These are phyloP conservation scores for Sequoia sempervirens DNA, from an alignment of 75 land plant species.

Conservation along the genomic window DNA sequence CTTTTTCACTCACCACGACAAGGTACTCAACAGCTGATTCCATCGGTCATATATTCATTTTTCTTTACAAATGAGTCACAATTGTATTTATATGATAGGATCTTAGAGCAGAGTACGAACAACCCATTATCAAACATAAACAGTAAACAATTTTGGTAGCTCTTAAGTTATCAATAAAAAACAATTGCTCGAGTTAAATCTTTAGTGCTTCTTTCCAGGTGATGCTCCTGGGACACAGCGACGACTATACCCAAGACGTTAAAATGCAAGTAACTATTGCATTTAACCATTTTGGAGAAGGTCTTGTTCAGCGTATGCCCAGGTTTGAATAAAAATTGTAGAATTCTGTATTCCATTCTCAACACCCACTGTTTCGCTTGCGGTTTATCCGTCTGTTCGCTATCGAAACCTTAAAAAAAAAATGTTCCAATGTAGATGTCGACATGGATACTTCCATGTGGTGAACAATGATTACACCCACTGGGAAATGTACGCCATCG, in stretches of 20 bases:
- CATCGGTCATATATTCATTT: not conserved
- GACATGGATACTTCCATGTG: slow-evolving; percentile 86
- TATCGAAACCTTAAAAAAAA: not conserved
- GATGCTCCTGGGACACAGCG: slow-evolving; percentile 64
- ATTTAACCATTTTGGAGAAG: slow-evolving; percentile 71
- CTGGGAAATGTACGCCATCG: slow-evolving; percentile 98
- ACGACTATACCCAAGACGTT: slow-evolving; percentile 45
- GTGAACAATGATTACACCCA: slow-evolving; percentile 88
- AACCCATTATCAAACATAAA: not conserved
- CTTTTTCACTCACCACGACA: slow-evolving; percentile 83
- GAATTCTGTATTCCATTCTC: too few species aligned
- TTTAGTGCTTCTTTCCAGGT: slow-evolving; percentile 30
- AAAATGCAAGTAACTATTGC: slow-evolving; percentile 80
- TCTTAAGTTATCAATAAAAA: not conserved
- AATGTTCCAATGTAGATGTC: slow-evolving; percentile 43
- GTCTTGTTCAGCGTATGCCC: slow-evolving; percentile 80
- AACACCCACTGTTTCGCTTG: not conserved
- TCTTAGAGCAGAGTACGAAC: too few species aligned
- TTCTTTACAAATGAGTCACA: not conserved
- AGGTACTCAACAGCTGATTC: slow-evolving; percentile 19
- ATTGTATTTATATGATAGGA: not conserved
- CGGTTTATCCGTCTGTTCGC: not conserved
- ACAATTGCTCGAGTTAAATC: not conserved
- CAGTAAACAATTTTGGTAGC: not conserved
- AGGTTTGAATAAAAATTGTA: slow-evolving; percentile 33